phyloP scores from a whole-genome alignment of 805 yeast genomes.

The Wickerhamiella domercqiae region DNA sequence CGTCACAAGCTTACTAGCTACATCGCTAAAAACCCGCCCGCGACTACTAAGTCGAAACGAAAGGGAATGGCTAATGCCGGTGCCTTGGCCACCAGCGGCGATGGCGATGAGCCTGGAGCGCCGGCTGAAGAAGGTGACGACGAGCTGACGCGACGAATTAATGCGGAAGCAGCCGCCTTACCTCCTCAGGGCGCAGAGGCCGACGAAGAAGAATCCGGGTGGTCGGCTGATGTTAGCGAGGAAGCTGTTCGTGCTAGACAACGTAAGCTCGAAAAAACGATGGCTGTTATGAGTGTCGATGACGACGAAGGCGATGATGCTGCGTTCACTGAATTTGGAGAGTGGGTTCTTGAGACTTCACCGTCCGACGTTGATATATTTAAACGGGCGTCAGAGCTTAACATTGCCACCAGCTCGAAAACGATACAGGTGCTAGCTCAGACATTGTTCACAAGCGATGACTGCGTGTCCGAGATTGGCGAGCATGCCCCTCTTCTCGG shows the following conservation, averaged over 20 bases:
- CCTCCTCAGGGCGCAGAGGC: constrained; percentile 35
- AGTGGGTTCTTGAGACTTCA: constrained; percentile 61
- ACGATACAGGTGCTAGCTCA: constrained; percentile 88
- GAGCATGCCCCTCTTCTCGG: constrained; percentile 70
- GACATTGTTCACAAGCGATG: constrained; percentile 57
- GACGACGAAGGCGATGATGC: constrained; percentile 31
- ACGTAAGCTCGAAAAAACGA: constrained; percentile 51
- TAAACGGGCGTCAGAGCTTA: constrained; percentile 73
- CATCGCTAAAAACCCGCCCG: constrained; percentile 76
- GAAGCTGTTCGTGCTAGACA: constrained; percentile 93
- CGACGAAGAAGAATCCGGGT: constrained; percentile 68
- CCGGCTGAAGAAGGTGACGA: constrained; percentile 38
- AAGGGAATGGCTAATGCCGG: constrained; percentile 79
- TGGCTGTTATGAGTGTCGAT: constrained; percentile 23
- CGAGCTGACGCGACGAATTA: constrained; percentile 59
- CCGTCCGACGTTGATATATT: constrained; percentile 85
- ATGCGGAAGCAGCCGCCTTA: constrained; percentile 66
- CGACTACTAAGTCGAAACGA: constrained; percentile 31
- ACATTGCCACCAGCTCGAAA: constrained; percentile 52
- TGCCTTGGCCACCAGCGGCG: constrained; percentile 15
- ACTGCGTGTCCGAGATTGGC: constrained; percentile 54
- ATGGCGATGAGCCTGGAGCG: constrained; percentile 24
- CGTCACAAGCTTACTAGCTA: constrained; percentile 77
- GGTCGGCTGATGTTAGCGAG: constrained; percentile 95
- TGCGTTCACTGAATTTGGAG: constrained; percentile 64